Evolutionary conservation across 352 stramenopile genomes (phyloP).

Genomic region (Phytopythium vexans): DNA sequence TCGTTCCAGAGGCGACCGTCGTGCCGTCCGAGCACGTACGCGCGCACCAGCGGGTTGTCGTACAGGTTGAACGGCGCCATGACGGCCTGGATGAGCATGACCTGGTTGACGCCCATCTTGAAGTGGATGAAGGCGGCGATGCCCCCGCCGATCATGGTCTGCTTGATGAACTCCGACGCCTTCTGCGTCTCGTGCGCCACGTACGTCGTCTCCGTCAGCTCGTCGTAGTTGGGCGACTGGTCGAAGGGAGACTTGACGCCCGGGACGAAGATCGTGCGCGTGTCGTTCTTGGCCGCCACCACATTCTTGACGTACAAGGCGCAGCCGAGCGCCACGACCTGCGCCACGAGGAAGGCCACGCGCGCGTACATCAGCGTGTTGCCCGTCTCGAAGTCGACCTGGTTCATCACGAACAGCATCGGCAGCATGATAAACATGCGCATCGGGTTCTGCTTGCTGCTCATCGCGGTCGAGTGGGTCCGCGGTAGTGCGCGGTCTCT

Average conservation of each 20-base stretch:
- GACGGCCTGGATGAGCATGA: slow-evolving; percentile 84
- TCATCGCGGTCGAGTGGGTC: slow-evolving; percentile 15
- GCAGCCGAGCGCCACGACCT: slow-evolving; percentile 53
- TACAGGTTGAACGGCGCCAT: slow-evolving; percentile 85
- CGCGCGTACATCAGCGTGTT: slow-evolving; percentile 59
- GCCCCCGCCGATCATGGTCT: slow-evolving; percentile 73
- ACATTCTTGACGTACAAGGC: slow-evolving; percentile 73
- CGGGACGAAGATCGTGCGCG: slow-evolving; percentile 75
- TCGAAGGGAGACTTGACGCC: slow-evolving; percentile 74
- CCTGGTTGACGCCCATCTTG: slow-evolving; percentile 85
- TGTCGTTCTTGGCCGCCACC: slow-evolving; percentile 74
- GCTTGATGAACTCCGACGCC: slow-evolving; percentile 77
- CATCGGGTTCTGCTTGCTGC: slow-evolving; percentile 65
- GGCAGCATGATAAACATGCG: slow-evolving; percentile 83
- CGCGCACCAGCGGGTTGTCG: slow-evolving; percentile 76
- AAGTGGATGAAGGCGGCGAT: slow-evolving; percentile 83
- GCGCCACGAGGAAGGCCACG: slow-evolving; percentile 59
- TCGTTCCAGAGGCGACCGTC: slow-evolving; percentile 78
- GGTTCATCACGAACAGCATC: slow-evolving; percentile 85
- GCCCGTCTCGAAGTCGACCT: slow-evolving; percentile 83
- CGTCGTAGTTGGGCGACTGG: slow-evolving; percentile 71
- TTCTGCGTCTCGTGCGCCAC: slow-evolving; percentile 64
- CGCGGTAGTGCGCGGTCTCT: not conserved
- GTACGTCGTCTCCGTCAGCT: slow-evolving; percentile 82
- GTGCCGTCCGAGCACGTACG: slow-evolving; percentile 62